Evolutionary conservation across 2,329 filamentous ascomycete genomes (phyloP), one percentile per base, ranked within the genome.

Genomic region (Stemphylium beticola): DNA sequence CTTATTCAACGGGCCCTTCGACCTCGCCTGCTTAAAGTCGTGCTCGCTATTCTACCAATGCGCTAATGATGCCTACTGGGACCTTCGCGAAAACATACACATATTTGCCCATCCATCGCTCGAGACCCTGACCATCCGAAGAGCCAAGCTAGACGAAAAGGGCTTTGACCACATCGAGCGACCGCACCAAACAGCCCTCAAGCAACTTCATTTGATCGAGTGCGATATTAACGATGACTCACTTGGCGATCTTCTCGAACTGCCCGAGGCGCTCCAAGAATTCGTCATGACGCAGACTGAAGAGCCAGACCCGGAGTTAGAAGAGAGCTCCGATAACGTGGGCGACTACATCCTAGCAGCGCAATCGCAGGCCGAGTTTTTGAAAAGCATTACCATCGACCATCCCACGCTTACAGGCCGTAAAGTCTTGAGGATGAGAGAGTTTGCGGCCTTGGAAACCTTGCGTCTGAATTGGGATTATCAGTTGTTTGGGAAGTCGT

Each of bases 151-250:
- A 17, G 69, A 72, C 42, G 69, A 72, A 20, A 57, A 67, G 40
- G 68, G 68, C 1, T 72, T 72, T 40, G 63, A 72, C 40, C 66
- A 64, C 18, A 62, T 71, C 4, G 69, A 72, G 47, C 62, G 67
- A 12, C 69, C 69, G 12, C 67, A 71, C 24, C 54, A 65, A 20
- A 72, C 69, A 0, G 64, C 67, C 1, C 39, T 72, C 20, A 71
- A 69, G 44, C 62, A 58, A 17, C 54, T 72, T 14, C 60, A 64
- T 15, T 34, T 72, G 17, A 66, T 72, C 34, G 69, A 72, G 58
- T 72, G 69, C 59, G 69, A 72, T 45, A 69, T 72, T 32, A 71
- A 66, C 49, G 69, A 72, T 22, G 69, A 72, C 36, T 67, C 67
- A 3, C 60, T 72, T 1, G 61, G 66, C 3, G 69, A 72, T 36